phyloP scores from a whole-genome alignment of 2,329 filamentous ascomycete species.

The Scytalidium lignicola region DNA sequence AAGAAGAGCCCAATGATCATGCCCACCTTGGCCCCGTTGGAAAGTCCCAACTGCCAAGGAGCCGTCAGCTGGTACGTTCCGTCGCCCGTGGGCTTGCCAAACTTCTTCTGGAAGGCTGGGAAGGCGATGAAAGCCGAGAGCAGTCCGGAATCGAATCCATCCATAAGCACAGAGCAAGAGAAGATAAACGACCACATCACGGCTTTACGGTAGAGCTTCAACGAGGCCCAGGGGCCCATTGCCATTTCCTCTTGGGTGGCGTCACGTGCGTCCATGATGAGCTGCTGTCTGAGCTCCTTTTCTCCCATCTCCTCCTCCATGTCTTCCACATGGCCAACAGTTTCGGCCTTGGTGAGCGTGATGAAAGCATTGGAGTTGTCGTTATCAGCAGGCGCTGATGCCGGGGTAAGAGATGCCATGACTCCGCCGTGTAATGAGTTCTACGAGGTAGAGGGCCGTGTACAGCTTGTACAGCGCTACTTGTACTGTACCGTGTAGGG shows the following conservation, averaged over 20 bases:
- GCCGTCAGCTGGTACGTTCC: conserved; percentile 31
- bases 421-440: neutral
- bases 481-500: neutral
- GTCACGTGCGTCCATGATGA: conserved; percentile 41
- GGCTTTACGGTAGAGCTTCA: conserved; percentile 5
- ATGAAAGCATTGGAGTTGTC: neutral
- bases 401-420: neutral
- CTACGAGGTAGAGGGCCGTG: neutral
- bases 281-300: conserved; percentile 68
- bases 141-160: conserved; percentile 34
- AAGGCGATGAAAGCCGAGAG: conserved; percentile 30
- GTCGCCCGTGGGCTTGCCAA: conserved; percentile 15
- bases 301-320: conserved; percentile 75
- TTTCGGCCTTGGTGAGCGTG: conserved; percentile 31
- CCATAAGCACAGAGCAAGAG: conserved; percentile 36
- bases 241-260: conserved; percentile 15
- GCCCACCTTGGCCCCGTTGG: conserved; percentile 34
- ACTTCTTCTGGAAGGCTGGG: conserved; percentile 22
- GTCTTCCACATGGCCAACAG: conserved; percentile 70
- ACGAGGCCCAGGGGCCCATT: conserved; percentile 4
- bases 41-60: conserved; percentile 37
- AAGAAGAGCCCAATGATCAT: conserved; percentile 36
- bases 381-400: neutral
- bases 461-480: neutral
- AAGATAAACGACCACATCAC: conserved; percentile 30